Evolutionary conservation across 2,329 filamentous ascomycete genomes (phyloP), one percentile per base, ranked within the genome.

Genomic region (Neospermospora avenae): DNA sequence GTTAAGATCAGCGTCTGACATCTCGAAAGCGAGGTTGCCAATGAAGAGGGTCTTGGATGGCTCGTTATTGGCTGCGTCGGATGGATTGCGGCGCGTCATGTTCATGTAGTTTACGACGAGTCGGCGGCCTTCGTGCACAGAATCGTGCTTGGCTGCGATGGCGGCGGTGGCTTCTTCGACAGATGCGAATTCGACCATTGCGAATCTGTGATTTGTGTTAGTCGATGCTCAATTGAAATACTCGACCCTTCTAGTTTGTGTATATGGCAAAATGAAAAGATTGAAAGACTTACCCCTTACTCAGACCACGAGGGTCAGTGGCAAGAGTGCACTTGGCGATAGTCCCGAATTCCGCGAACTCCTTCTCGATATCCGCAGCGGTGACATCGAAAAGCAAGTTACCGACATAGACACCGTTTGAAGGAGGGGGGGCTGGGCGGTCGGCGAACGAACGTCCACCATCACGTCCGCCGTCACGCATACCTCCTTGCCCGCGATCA

Each of bases 1-100:
- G 75, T 93, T 92, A 57, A 96, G 79, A 70, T 96, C 91, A 57
- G 84, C 83, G 71, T 96, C 91, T 8, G 88, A 89, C 78, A 93
- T 88, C 76, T 96, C 89, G 72, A 89, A 95, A 11, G 90, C 86
- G 75, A 96, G 85, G 78, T 95, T 95, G 67, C 91, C 91, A 67
- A 96, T 84, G 78, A 89, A 96, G 35, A 96, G 77, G 1, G 87
- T 90, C 70, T 81, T 84, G 55, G 82, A 82, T 3, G 86, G 85
- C 42, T 76, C 67, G 68, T 78, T 78, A 2, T 25, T 11, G 13
- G 4, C 14, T n/a, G 42, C 54, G 46, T 4, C 11, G 56, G 49
- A n/a, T n/a, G n/a, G 51, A 18, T 49, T 41, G 44, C 62, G 60
- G 31, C 62, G 63, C 55, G 63, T 70, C 52, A 69, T 70, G 60